A percentile compares a stretch with the other conserved stretches of the same genome.
Evolutionary conservation across 441 rosid species (phyloP).

Genomic region (Pelargonium fulgidum): DNA sequence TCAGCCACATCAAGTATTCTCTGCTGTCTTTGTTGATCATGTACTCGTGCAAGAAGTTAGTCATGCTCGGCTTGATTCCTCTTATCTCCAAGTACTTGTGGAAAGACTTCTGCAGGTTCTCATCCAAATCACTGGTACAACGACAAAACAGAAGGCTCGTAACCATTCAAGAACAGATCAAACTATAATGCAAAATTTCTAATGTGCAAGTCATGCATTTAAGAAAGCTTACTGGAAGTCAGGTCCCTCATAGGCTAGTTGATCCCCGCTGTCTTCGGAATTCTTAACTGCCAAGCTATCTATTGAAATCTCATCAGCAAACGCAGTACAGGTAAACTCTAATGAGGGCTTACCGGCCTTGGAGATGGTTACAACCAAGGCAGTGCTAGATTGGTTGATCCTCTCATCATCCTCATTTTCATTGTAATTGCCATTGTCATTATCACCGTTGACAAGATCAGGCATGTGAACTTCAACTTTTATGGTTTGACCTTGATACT

Average conservation of each 20-base stretch:
- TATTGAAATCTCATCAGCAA: constrained; percentile 53
- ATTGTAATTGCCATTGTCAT: constrained; percentile 27
- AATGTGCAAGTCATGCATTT: neutral
- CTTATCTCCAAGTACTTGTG: constrained; percentile 65
- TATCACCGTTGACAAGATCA: constrained; percentile 67
- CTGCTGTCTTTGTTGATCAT: too few relatives aligned
- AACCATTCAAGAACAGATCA: too few relatives aligned
- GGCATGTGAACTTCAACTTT: constrained; percentile 78
- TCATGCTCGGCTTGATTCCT: constrained; percentile 68
- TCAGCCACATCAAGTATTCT: too few relatives aligned
- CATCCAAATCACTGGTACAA: constrained; percentile 56
- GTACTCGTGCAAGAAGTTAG: constrained; percentile 78
- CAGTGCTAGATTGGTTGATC: constrained; percentile 47
- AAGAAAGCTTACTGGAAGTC: constrained; percentile 58
- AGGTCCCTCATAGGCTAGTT: constrained; percentile 73
- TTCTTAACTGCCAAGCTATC: constrained; percentile 52
- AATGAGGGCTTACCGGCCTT: constrained; percentile 51
- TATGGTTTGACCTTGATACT: constrained; percentile 59
- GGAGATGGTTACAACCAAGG: constrained; percentile 57
- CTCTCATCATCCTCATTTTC: constrained; percentile 39
- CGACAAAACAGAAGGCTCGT: neutral
- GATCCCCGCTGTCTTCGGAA: constrained; percentile 25
- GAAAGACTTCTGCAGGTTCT: constrained; percentile 65
- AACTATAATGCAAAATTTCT: too few relatives aligned
- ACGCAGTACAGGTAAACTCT: constrained; percentile 66